These are phyloP conservation scores for Raffaelea arxii DNA, from an alignment of 2,329 filamentous ascomycete species.

Conservation along the genomic window DNA sequence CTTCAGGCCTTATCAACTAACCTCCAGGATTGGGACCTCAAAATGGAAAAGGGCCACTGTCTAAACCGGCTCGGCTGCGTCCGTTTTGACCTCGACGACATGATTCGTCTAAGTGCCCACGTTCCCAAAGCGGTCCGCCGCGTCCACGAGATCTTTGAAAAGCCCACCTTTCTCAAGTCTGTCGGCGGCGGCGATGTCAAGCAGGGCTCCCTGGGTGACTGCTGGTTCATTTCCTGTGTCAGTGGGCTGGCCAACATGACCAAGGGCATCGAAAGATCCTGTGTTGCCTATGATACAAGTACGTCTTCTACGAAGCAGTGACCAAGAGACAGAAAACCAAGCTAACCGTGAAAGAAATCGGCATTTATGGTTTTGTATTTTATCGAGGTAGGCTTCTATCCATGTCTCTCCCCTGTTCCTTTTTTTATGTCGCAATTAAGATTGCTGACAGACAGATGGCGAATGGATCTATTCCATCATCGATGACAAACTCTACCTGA, in stretches of 20 bases:
- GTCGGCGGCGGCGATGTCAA: slow-evolving; percentile 65
- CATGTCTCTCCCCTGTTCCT: background rate
- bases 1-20: background rate
- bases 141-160: slow-evolving; percentile 64
- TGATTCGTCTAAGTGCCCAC: slow-evolving; percentile 31
- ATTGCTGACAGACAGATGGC: slow-evolving; percentile 46
- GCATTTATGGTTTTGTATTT: slow-evolving; percentile 86
- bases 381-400: slow-evolving; percentile 44
- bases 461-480: slow-evolving; percentile 90
- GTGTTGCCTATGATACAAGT: slow-evolving; percentile 62
- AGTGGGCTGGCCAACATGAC: slow-evolving; percentile 67
- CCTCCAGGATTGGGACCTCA: slow-evolving; percentile 54
- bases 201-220: slow-evolving; percentile 70
- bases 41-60: slow-evolving; percentile 49
- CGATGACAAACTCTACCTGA: slow-evolving; percentile 82
- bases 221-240: slow-evolving; percentile 73
- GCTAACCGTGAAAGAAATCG: no score
- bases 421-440: no score
- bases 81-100: slow-evolving; percentile 39
- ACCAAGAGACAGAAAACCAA: slow-evolving; percentile 6
- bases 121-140: slow-evolving; percentile 69
- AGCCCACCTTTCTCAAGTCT: slow-evolving; percentile 57
- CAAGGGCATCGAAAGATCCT: slow-evolving; percentile 60
- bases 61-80: slow-evolving; percentile 42
- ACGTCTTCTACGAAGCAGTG: slow-evolving; percentile 15